Conservation (phyloP, 163 green algal species). For the Volvox carteri region DNA sequence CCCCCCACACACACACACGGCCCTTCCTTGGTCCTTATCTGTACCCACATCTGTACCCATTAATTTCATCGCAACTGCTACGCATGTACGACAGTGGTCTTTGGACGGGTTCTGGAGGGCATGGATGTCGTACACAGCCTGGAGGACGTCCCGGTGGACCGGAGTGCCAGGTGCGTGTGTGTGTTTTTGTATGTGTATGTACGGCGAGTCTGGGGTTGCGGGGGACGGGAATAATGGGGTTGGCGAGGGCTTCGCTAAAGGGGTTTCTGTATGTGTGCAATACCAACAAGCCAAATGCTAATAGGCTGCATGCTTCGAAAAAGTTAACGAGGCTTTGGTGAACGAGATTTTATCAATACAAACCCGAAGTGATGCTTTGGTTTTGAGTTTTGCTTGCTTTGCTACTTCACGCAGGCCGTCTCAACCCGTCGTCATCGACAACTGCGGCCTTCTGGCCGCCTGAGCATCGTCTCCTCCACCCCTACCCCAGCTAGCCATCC, state of each 20-base stretch:
- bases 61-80: too few relatives aligned
- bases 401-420: slow-evolving; percentile 42
- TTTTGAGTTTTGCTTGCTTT: too few relatives aligned
- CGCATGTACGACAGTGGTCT: slow-evolving; percentile 70
- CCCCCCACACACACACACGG: too few relatives aligned
- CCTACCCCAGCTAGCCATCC: not conserved
- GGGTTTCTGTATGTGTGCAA: too few relatives aligned
- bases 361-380: too few relatives aligned
- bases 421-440: slow-evolving; percentile 42
- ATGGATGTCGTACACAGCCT: slow-evolving; percentile 69
- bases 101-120: slow-evolving; percentile 74
- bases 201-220: not conserved
- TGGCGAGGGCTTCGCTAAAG: too few relatives aligned
- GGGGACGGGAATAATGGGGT: not conserved
- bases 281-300: too few relatives aligned
- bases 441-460: slow-evolving; percentile 45
- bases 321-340: not conserved
- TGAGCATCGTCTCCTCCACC: too few relatives aligned
- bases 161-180: slow-evolving; percentile 27
- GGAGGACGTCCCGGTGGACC: slow-evolving; percentile 65
- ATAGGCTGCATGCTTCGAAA: not conserved
- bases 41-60: too few relatives aligned
- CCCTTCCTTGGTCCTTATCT: too few relatives aligned
- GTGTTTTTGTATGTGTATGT: too few relatives aligned
- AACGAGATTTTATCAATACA: too few relatives aligned